Base-by-base conservation (phyloP, 768 basidiomycete genomes). In the Hydnum rufescens region DNA sequence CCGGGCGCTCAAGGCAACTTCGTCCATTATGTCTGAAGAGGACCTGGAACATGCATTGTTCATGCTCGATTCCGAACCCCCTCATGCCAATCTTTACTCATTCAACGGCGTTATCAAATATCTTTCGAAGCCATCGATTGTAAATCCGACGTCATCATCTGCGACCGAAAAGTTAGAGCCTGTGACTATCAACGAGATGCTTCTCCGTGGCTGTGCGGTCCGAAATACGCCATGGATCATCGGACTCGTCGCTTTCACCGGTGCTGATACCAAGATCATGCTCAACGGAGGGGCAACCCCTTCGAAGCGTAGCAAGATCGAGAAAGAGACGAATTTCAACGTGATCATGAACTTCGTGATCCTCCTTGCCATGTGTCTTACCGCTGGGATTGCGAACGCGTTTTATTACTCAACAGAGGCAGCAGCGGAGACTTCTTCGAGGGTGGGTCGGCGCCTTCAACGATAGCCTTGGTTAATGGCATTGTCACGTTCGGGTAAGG, bases 301-400 rank as follows among this genome's bases (percentile, higher is more conserved):
- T 1, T 88, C 84, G n/a, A 97, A 97, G 62, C 81, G 87, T 54
- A 86, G 82, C 61, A 97, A 92, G 72, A 96, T 97, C 62, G 90
- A 96, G 69, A 84, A 78, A 68, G 93, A 97, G 71, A 97, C 93
- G 5, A 97, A 93, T 65, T 93, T 90, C 71, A 97, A 96, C 61
- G 93, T 96, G 57, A 68, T 92, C 49, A 83, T 95, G 68, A 97
- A 96, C 65, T 96, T 96, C 62, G 66, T 73, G 42, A 65, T 95
- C 55, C 70, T 97, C 53, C 62, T 80, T 39, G 49, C 74, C 34
- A 84, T 96, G 72, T 95, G 90, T 64, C 57, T 77, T 4, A 64
- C 80, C 29, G 74, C 82, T 2, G 89, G 77, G 4, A 75, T 89
- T 42, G 73, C 80, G 60, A 83, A 75, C 59, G 93, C 89, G 1